These are phyloP conservation scores for Rehmannia glutinosa DNA, from an alignment of 257 asterid genomes.

Conservation along the genomic window DNA sequence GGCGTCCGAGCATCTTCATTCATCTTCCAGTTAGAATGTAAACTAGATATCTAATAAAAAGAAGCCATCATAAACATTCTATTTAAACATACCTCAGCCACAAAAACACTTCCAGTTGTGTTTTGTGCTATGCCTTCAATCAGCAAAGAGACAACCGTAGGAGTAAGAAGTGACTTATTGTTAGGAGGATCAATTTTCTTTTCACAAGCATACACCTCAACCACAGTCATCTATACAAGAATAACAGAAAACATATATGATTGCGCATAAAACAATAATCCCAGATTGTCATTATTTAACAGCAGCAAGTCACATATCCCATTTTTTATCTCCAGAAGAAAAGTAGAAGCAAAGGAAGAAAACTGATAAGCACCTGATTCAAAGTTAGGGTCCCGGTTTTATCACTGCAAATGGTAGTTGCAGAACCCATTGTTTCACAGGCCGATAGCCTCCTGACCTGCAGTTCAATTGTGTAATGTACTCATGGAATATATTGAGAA, in stretches of 20 bases:
- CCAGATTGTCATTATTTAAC: background rate
- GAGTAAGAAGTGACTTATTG: conserved; percentile 49
- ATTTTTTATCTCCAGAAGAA: conserved; percentile 6
- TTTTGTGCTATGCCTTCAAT: conserved; percentile 83
- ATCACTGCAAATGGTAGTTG: conserved; percentile 96
- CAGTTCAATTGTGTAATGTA: conserved; percentile 16
- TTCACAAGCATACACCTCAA: conserved; percentile 63
- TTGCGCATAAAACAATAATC: background rate
- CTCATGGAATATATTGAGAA: background rate
- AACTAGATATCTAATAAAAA: background rate
- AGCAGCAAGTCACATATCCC: background rate
- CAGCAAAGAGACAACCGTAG: conserved; percentile 48
- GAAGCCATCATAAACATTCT: background rate
- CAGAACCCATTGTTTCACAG: conserved; percentile 99
- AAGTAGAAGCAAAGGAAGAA: conserved; percentile 11
- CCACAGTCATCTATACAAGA: conserved; percentile 75
- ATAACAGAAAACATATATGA: background rate
- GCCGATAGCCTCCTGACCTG: conserved; percentile 98
- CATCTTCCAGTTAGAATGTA: background rate
- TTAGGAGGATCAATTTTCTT: conserved; percentile 57
- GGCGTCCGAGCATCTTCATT: background rate
- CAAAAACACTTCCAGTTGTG: conserved; percentile 83
- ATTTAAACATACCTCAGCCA: conserved; percentile 61
- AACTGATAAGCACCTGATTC: conserved; percentile 54
- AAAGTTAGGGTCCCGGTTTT: conserved; percentile 94